Evolutionary conservation across 2,329 filamentous ascomycete genomes (phyloP).

Genomic region (Exophiala xenobiotica): DNA sequence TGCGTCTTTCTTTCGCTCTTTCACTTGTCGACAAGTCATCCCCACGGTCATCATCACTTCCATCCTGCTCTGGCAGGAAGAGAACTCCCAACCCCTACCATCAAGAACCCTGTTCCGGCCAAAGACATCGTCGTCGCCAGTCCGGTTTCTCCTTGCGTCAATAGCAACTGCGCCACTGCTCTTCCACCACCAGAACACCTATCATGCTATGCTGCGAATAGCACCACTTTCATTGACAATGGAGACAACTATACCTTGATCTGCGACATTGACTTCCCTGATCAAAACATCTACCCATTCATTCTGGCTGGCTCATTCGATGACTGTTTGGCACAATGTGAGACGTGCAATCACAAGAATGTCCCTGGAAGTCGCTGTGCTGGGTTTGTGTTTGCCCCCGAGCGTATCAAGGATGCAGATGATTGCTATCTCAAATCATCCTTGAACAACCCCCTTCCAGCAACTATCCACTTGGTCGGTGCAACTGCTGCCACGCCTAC

Average conservation of each 20-base stretch:
- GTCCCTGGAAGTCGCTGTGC: slow-evolving; percentile 20
- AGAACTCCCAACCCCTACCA: slow-evolving; percentile 8
- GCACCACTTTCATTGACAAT: slow-evolving; percentile 21
- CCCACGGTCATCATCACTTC: slow-evolving; percentile 6
- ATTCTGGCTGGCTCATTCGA: slow-evolving; percentile 30
- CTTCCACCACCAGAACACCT: slow-evolving; percentile 5
- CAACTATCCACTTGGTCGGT: slow-evolving; percentile 30
- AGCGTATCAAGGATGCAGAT: slow-evolving; percentile 26
- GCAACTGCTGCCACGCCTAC: slow-evolving; percentile 17
- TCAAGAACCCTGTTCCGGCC: slow-evolving; percentile 13
- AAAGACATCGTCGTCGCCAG: slow-evolving; percentile 5
- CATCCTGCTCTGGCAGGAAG: slow-evolving; percentile 14
- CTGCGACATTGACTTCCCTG: slow-evolving; percentile 33
- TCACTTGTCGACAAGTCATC: slow-evolving; percentile 1
- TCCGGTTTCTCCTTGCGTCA: slow-evolving; percentile 12
- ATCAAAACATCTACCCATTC: slow-evolving; percentile 32
- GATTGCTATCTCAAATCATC: slow-evolving; percentile 36
- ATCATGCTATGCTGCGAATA: slow-evolving; percentile 29
- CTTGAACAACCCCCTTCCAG: slow-evolving; percentile 25
- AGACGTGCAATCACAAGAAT: slow-evolving; percentile 28
- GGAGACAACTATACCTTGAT: slow-evolving; percentile 30
- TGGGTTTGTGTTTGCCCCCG: slow-evolving; percentile 33
- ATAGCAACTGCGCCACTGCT: slow-evolving; percentile 8
- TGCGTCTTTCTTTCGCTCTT: slow-evolving; percentile 6
- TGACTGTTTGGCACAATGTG: slow-evolving; percentile 32